Conservation (phyloP, 2,329 filamentous ascomycete species). For the Teratosphaeria gauchensis region DNA sequence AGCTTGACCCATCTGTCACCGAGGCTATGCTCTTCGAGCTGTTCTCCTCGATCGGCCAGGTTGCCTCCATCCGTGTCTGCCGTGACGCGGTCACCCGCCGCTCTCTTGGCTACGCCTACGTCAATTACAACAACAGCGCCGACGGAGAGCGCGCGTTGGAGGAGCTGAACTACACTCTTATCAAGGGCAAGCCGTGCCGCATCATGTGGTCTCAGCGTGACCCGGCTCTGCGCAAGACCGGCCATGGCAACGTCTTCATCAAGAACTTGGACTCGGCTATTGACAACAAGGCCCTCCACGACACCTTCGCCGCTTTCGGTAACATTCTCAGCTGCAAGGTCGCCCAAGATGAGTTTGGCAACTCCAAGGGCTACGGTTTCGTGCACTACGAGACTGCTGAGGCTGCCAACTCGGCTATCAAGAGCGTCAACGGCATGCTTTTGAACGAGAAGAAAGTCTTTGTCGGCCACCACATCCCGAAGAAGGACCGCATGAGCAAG, state of each 20-base stretch:
- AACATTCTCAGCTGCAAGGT: conserved; percentile 99
- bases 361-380: conserved; percentile 98
- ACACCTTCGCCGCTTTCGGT: conserved; percentile 96
- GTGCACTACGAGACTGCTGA: conserved; percentile 99
- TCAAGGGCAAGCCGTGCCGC: conserved; percentile 97
- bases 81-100: conserved; percentile 97
- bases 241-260: conserved; percentile 99
- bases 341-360: conserved; percentile 89
- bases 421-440: conserved; percentile 99
- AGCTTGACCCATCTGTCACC: conserved; percentile 94
- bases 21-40: conserved; percentile 99
- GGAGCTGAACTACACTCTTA: conserved; percentile 98
- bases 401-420: conserved; percentile 92
- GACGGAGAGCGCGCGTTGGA: conserved; percentile 98
- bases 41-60: conserved; percentile 97
- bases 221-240: conserved; percentile 96
- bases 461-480: conserved; percentile 97
- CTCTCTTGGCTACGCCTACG: conserved; percentile 97
- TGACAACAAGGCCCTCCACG: conserved; percentile 99
- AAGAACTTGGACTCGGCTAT: conserved; percentile 99
- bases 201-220: conserved; percentile 99
- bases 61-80: conserved; percentile 98
- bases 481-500: conserved; percentile 99
- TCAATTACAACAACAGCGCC: conserved; percentile 97
- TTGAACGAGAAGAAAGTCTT: conserved; percentile 99